These are phyloP conservation scores for Phytopythium ostracodes DNA, from an alignment of 352 stramenopile genomes.

Conservation along the genomic window DNA sequence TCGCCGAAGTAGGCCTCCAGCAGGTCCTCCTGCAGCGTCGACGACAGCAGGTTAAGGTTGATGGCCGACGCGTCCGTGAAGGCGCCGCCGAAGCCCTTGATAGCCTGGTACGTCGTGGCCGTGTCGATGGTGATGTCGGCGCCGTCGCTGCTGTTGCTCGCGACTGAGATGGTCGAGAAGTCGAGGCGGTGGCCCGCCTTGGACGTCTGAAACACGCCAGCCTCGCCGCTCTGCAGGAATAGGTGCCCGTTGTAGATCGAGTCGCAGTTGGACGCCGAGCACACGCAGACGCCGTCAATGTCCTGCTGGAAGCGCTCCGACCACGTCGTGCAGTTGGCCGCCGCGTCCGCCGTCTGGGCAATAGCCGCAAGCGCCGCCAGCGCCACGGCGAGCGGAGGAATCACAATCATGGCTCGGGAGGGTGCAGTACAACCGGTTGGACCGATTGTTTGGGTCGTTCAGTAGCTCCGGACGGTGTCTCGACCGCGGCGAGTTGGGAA, in stretches of 20 bases:
- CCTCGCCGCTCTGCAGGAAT: slow-evolving; percentile 28
- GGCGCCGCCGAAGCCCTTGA: slow-evolving; percentile 86
- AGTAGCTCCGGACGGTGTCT: neutral
- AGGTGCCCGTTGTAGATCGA: slow-evolving; percentile 45
- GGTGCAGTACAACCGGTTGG: neutral
- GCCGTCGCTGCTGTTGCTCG: slow-evolving; percentile 9
- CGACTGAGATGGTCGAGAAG: slow-evolving; percentile 29
- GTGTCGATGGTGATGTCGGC: slow-evolving; percentile 50
- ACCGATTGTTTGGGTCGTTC: neutral
- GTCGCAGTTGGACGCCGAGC: slow-evolving; percentile 46
- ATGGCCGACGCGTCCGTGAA: slow-evolving; percentile 87
- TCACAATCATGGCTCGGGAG: slow-evolving; percentile 7
- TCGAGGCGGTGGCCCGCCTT: slow-evolving; percentile 44
- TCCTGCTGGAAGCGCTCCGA: slow-evolving; percentile 39
- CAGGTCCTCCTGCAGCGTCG: slow-evolving; percentile 54
- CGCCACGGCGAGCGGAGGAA: slow-evolving; percentile 8
- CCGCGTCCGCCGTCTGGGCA: slow-evolving; percentile 8
- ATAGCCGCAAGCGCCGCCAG: slow-evolving; percentile 9
- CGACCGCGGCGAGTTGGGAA: neutral
- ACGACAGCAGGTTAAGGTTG: slow-evolving; percentile 66
- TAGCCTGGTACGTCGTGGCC: slow-evolving; percentile 61
- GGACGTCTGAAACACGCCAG: slow-evolving; percentile 46
- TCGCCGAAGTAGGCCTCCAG: slow-evolving; percentile 81
- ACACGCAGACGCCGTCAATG: slow-evolving; percentile 49
- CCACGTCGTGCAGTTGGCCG: slow-evolving; percentile 35